Base-by-base conservation (phyloP, 768 basidiomycete species). In the Boletus pseudo-olivaceus region DNA sequence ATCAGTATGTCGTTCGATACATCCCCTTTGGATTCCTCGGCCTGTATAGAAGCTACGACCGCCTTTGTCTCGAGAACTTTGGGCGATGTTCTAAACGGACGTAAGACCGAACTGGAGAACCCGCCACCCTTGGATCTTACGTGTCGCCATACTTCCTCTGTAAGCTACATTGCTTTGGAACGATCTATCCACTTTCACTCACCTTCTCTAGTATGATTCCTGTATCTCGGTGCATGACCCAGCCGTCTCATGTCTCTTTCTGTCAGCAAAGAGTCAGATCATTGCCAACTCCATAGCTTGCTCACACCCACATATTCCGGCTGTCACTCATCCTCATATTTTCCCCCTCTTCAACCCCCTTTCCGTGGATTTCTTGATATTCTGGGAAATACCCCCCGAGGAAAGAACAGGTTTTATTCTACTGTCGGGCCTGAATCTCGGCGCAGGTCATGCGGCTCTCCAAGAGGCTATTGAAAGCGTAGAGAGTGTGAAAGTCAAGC, bases 301-400 rank as follows among this genome's bases (percentile, higher is more conserved):
- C 51, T 62, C 73, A 46, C 76, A 85, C 67, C 78, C 81, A 0
- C 76, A 87, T 49, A 83, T 96, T 33, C 79, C 88, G 0, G 45
- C 70, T 10, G 43, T 67, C 3, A 76, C 77, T 0, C 75, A 83
- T 62, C 74, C 79, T 1, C 66, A 68, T 32, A 80, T 93, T 44
- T 98, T 97, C 68, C 91, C 94, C 2, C 77, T 97, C 4, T 84
- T 88, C 70, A 80, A 88, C 59, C 90, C 93, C 0, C 67, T 78
- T 20, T 76, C 84, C 7, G 73, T 94, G 40, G 90, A 94, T 66
- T 62, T 94, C 42, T 58, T 90, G 53, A 59, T 96, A 41, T 85
- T 83, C 67, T 98, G 92, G 90, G 78, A 82, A 50, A 77, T 91
- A 20, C 78, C 85, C 1, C 72, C 77, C 7, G 76, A 83, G 53